Conservation (phyloP, 768 basidiomycete genomes). For the Flagelloscypha sp. region DNA sequence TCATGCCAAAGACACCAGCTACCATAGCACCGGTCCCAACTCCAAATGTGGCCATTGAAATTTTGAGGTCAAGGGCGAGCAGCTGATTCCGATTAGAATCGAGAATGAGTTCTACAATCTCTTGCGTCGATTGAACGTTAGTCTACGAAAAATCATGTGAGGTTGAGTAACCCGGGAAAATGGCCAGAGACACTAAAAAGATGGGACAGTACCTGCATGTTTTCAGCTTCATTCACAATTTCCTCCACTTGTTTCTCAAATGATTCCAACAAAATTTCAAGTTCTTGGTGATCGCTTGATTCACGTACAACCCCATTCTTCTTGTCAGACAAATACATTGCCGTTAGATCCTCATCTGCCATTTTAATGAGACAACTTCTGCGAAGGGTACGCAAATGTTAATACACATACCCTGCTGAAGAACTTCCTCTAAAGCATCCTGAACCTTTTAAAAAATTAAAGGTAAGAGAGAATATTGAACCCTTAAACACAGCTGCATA, state of each 20-base stretch:
- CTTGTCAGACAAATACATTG: conserved; percentile 93
- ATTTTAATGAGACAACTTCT: conserved; percentile 1
- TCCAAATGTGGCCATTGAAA: conserved; percentile 93
- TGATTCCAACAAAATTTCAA: conserved; percentile 88
- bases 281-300: conserved; percentile 79
- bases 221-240: conserved; percentile 89
- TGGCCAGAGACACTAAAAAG: neutral
- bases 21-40: conserved; percentile 84
- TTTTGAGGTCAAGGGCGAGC: conserved; percentile 85
- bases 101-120: conserved; percentile 93
- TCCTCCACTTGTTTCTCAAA: conserved; percentile 97
- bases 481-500: conserved; percentile 22
- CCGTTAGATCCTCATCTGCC: conserved; percentile 85
- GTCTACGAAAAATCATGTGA: conserved; percentile 34
- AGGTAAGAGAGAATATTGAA: neutral
- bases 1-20: conserved; percentile 95
- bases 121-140: conserved; percentile 95
- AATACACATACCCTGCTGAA: conserved; percentile 69
- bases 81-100: conserved; percentile 94
- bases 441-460: conserved; percentile 50
- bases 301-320: conserved; percentile 53
- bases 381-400: neutral
- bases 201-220: conserved; percentile 51
- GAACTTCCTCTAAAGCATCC: conserved; percentile 83
- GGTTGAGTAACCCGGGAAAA: neutral